These are phyloP conservation scores for Eruca vesicaria DNA, from an alignment of 441 rosid genomes.

Conservation along the genomic window DNA sequence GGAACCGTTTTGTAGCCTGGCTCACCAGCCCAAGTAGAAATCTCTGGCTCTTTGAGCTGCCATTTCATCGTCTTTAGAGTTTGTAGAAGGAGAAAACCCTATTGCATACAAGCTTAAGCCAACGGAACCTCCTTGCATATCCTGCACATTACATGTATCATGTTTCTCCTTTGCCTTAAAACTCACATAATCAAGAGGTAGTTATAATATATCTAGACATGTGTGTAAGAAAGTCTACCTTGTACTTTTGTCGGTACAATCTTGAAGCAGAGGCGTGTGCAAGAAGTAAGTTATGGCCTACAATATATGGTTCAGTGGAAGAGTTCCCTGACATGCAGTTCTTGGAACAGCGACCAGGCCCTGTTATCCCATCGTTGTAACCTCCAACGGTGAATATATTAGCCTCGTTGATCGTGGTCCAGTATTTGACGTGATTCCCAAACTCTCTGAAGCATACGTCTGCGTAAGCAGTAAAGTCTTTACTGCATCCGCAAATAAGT, in stretches of 20 bases:
- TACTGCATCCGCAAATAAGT: too few species aligned
- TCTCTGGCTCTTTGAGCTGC: neutral
- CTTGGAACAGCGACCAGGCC: neutral
- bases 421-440: neutral
- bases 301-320: neutral
- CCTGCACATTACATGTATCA: neutral
- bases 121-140: neutral
- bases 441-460: conserved; percentile 4
- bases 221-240: neutral
- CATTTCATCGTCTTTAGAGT: neutral
- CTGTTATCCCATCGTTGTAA: neutral
- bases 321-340: neutral
- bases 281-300: neutral
- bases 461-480: neutral
- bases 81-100: neutral
- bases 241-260: neutral
- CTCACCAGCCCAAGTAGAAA: neutral
- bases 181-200: too few species aligned
- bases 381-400: neutral
- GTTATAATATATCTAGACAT: neutral
- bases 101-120: neutral
- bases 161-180: neutral
- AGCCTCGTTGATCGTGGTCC: neutral
- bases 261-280: conserved; percentile 4
- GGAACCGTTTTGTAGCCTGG: neutral